A percentile compares a stretch with the other conserved stretches of the same genome.
These are phyloP conservation scores for Colletotrichum acutatum DNA, from an alignment of 2,329 filamentous ascomycete genomes.

Conservation along the genomic window DNA sequence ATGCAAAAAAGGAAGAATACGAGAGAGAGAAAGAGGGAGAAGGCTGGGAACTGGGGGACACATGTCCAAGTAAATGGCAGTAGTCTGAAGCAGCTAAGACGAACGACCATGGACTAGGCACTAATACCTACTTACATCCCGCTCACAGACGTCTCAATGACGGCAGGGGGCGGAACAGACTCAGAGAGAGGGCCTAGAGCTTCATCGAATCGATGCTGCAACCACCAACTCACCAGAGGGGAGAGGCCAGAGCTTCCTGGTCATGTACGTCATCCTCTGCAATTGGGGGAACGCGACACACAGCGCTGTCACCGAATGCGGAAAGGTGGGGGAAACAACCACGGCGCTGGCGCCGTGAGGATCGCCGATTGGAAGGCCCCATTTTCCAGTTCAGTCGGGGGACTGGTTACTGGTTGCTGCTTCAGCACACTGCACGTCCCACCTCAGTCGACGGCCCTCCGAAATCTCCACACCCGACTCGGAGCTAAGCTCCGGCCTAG, in stretches of 20 bases:
- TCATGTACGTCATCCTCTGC: conserved; percentile 30
- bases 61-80: not conserved
- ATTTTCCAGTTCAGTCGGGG: not conserved
- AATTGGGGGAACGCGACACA: not conserved
- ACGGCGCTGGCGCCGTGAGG: not conserved
- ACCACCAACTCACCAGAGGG: not conserved
- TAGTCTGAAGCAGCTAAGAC: conserved; percentile 7
- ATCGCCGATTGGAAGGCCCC: conserved; percentile 19
- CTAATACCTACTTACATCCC: conserved; percentile 4
- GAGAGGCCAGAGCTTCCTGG: conserved; percentile 28
- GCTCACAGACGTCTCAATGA: conserved; percentile 30
- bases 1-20: not conserved
- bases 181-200: not conserved
- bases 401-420: not conserved
- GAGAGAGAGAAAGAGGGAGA: not conserved
- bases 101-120: not conserved
- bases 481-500: conserved; percentile 29
- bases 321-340: not conserved
- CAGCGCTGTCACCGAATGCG: conserved; percentile 7
- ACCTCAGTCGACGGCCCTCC: not conserved
- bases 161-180: conserved; percentile 22
- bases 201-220: not conserved
- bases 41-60: not conserved
- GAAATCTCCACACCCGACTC: conserved; percentile 7
- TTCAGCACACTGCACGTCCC: not conserved